A percentile compares a stretch with the other conserved stretches of the same genome.
Conservation (phyloP, 2,329 filamentous ascomycete genomes). For the Penicillium griseofulvum region DNA sequence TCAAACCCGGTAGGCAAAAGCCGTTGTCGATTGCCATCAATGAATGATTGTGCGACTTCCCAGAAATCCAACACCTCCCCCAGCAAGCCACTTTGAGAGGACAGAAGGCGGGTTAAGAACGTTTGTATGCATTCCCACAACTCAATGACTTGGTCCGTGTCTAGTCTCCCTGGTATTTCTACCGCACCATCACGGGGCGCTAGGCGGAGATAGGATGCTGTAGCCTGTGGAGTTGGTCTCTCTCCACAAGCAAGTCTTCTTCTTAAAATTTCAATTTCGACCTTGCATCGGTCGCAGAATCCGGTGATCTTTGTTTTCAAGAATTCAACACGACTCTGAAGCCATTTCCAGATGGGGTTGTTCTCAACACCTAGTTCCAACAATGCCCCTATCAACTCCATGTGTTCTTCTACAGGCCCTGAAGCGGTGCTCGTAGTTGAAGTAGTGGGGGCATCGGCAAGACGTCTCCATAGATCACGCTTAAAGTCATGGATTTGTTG, state of each 20-base stretch:
- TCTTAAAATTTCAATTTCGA: conserved; percentile 88
- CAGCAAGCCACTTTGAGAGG: conserved; percentile 70
- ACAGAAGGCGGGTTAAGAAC: conserved; percentile 72
- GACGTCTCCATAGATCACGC: conserved; percentile 78
- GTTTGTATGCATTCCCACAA: conserved; percentile 86
- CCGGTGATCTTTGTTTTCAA: conserved; percentile 80
- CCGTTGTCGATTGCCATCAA: conserved; percentile 79
- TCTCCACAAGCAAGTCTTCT: conserved; percentile 73
- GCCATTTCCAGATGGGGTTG: conserved; percentile 95
- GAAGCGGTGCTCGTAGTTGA: conserved; percentile 52
- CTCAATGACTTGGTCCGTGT: conserved; percentile 76
- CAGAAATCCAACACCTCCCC: conserved; percentile 92
- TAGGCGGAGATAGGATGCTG: conserved; percentile 73
- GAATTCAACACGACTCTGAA: conserved; percentile 83
- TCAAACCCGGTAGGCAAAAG: conserved; percentile 77
- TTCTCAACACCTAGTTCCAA: conserved; percentile 94
- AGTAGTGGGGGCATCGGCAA: conserved; percentile 65
- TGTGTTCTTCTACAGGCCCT: conserved; percentile 71
- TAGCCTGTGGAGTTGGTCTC: conserved; percentile 65
- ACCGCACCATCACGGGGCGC: conserved; percentile 66
- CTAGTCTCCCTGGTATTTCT: conserved; percentile 63
- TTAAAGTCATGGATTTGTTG: conserved; percentile 85
- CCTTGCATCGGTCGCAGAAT: conserved; percentile 78
- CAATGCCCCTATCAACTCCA: conserved; percentile 84
- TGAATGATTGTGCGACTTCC: conserved; percentile 86